Percentiles rank a stretch among this genome's conserved stretches.
Conservation (phyloP, 257 asterid species). For the Solanum dulcamara region DNA sequence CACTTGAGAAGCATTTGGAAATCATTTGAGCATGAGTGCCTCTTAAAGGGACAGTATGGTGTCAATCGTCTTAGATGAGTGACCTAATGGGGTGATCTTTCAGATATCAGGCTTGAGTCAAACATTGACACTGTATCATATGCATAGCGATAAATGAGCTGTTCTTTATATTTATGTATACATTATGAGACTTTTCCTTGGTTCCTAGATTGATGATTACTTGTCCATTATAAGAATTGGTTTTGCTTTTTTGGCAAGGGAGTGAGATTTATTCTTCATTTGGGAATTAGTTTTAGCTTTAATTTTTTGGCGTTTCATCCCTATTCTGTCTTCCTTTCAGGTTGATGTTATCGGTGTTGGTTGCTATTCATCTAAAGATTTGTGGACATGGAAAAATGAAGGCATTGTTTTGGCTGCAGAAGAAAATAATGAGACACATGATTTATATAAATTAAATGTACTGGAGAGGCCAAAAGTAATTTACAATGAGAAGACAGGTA, state of each 20-base stretch:
- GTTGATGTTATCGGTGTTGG: constrained; percentile 96
- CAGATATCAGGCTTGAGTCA: neutral
- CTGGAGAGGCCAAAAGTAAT: constrained; percentile 97
- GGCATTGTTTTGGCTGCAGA: constrained; percentile 84
- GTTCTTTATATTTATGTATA: neutral
- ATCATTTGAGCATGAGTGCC: neutral
- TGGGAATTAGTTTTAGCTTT: neutral
- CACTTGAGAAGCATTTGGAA: neutral
- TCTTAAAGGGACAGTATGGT: neutral
- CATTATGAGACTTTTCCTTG: neutral
- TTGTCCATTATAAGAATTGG: neutral
- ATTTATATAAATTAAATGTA: constrained; percentile 72
- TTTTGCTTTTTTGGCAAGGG: neutral
- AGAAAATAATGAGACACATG: constrained; percentile 57
- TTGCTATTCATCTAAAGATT: constrained; percentile 89
- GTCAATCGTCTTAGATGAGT: neutral
- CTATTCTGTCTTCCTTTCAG: constrained; percentile 21
- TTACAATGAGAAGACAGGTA: constrained; percentile 53
- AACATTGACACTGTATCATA: neutral
- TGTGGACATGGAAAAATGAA: constrained; percentile 93
- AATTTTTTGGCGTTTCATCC: neutral
- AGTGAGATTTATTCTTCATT: neutral
- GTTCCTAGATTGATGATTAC: neutral
- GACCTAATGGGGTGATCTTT: neutral
- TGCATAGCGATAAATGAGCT: neutral